These are phyloP conservation scores for Magnusiomyces magnusii DNA, from an alignment of 1,139 yeast genomes.

Conservation along the genomic window DNA sequence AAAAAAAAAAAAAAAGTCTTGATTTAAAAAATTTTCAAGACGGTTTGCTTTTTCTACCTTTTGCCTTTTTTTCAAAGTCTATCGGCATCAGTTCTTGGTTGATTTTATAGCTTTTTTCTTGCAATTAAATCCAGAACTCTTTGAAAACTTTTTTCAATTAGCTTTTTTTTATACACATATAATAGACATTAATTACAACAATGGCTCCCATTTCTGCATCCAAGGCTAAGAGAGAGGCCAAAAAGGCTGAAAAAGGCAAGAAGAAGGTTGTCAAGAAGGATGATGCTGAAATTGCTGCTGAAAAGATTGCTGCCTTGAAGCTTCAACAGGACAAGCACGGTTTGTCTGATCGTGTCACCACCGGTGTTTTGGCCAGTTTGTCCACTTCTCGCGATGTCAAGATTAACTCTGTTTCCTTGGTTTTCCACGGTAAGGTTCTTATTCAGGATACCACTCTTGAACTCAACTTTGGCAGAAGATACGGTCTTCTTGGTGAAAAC, in stretches of 20 bases:
- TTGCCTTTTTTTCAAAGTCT: too few species aligned
- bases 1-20: neutral
- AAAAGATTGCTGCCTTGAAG: constrained; percentile 77
- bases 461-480: constrained; percentile 94
- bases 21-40: neutral
- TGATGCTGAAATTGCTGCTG: constrained; percentile 50
- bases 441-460: constrained; percentile 88
- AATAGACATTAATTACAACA: constrained; percentile 10
- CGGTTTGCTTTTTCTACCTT: neutral
- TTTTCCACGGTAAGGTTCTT: constrained; percentile 96
- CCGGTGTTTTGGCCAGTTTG: constrained; percentile 91
- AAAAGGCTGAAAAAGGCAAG: constrained; percentile 63
- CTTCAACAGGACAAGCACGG: constrained; percentile 92
- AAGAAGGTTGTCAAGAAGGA: constrained; percentile 44
- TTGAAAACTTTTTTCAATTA: neutral
- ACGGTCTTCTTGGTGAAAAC: constrained; percentile 86
- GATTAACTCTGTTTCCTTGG: constrained; percentile 77
- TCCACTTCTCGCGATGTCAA: constrained; percentile 91
- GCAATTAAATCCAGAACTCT: neutral
- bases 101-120: neutral
- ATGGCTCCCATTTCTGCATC: constrained; percentile 54
- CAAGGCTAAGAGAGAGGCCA: constrained; percentile 80
- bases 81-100: neutral
- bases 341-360: constrained; percentile 91
- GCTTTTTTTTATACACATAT: neutral